Evolutionary conservation across 352 stramenopile species (phyloP).

Genomic region (Stephanocyclus meneghinianus): DNA sequence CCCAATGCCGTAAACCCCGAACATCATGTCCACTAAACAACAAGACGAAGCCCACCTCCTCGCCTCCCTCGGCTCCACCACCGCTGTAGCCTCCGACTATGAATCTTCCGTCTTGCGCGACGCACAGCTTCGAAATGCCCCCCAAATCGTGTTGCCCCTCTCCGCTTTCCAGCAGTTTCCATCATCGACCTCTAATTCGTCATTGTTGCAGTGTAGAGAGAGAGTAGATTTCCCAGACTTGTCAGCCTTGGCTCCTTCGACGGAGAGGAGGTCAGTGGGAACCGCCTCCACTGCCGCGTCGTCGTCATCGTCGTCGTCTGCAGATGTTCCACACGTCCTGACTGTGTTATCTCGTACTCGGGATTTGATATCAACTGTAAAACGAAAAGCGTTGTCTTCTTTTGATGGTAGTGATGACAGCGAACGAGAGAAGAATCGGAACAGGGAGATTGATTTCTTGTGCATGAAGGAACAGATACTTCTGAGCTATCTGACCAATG

Average conservation of each 20-base stretch:
- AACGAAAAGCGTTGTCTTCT: background rate
- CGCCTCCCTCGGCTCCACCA: constrained; percentile 35
- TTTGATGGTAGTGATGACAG: constrained; percentile 12
- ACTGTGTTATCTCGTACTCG: constrained; percentile 42
- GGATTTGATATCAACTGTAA: constrained; percentile 12
- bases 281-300: background rate
- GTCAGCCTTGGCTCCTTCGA: constrained; percentile 50
- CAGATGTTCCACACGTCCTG: constrained; percentile 59
- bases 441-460: constrained; percentile 41
- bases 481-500: constrained; percentile 45
- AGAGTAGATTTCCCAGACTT: constrained; percentile 49
- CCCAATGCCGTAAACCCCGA: background rate
- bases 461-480: constrained; percentile 66
- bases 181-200: background rate
- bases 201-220: constrained; percentile 16
- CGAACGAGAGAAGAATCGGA: constrained; percentile 23
- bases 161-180: constrained; percentile 9
- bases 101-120: constrained; percentile 67
- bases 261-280: constrained; percentile 16
- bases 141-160: constrained; percentile 41
- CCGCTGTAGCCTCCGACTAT: constrained; percentile 45
- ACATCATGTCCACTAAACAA: background rate
- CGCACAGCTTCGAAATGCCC: constrained; percentile 48
- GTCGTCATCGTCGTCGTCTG: background rate
- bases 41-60: constrained; percentile 41